Conservation (phyloP, 2,329 filamentous ascomycete species). For the Stagonosporopsis rhizophila region DNA sequence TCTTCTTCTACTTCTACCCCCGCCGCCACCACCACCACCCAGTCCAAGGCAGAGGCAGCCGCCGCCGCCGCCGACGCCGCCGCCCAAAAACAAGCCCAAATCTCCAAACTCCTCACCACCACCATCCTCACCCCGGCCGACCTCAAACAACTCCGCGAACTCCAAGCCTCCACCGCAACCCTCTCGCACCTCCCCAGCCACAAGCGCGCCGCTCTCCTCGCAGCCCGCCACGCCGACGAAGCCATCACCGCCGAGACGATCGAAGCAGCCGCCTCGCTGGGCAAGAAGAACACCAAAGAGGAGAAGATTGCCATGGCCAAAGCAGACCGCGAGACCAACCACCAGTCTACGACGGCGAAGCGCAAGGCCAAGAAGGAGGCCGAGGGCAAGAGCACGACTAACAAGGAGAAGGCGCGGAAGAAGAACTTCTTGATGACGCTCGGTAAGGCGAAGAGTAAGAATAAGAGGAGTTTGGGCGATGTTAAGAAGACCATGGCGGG, state of each 20-base stretch:
- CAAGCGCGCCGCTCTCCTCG: conserved; percentile 50
- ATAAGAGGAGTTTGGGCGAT: conserved; percentile 91
- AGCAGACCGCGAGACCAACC: conserved; percentile 82
- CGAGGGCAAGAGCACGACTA: conserved; percentile 94
- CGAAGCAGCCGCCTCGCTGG: conserved; percentile 79
- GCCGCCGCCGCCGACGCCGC: conserved; percentile 47
- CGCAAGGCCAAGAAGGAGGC: conserved; percentile 85
- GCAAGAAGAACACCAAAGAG: conserved; percentile 84
- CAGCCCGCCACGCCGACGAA: conserved; percentile 77
- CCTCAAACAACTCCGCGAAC: conserved; percentile 90
- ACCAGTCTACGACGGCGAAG: conserved; percentile 85
- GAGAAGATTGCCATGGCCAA: conserved; percentile 84
- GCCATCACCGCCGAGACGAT: conserved; percentile 90
- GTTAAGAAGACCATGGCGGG: conserved; percentile 80
- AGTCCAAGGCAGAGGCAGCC: conserved; percentile 35
- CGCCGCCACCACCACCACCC: conserved; percentile 19
- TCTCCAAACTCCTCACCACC: conserved; percentile 79
- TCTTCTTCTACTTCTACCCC: conserved; percentile 43
- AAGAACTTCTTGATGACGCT: conserved; percentile 99
- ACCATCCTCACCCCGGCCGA: conserved; percentile 95
- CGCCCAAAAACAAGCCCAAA: conserved; percentile 29
- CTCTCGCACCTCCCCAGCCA: conserved; percentile 64
- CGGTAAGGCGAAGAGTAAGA: conserved; percentile 93
- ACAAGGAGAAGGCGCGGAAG: conserved; percentile 93
- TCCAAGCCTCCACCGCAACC: conserved; percentile 76